Base-by-base conservation (phyloP, 179 eudicot species). In the Patellifolia procumbens region DNA sequence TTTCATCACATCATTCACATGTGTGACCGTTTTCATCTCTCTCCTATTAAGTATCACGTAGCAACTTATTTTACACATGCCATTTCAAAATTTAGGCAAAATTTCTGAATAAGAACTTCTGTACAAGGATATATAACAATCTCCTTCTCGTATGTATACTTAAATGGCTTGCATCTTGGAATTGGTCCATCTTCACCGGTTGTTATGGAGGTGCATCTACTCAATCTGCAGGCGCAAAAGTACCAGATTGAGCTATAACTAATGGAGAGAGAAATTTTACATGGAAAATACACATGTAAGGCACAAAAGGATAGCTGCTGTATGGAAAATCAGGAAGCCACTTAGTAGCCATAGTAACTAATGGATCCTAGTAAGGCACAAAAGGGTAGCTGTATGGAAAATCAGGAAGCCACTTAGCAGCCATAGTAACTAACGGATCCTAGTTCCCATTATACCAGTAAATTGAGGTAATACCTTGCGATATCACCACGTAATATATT, bases 171-270 rank as follows among this genome's bases (percentile, higher is more conserved):
- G 97, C 99, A 95, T 88, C 99, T 89, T 45, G 99, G 99, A 78
- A 95, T 95, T 63, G 99, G 97, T 28, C 99, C 99, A 84, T 95
- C 99, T 91, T 95, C 99, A 29, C 99, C 99, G 22, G 99, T 95
- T 67, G 88, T 91, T 81, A 94, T 92, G 42, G 88, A 87, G 51
- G 98, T 92, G 83, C 98, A 94, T 83, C 98, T 87, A 81, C 97
- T 87, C 88, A 94, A 85, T 82, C 98, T 94, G 79, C 66, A 81
- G 60, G 68, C 15, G 71, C 32, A 82, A 79, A 43, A 49, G 52
- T 60, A 81, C 17, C 66, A 80, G 46, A 56, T 35, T 68, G 60
- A 68, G 49, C 66, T 20, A 70, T 51, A 72, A 79, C 72, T 73
- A 62, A 31, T 52, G 61, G 28, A 52, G 19, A 5, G 46, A 16